phyloP scores from a whole-genome alignment of 2,329 filamentous ascomycete genomes.

The Fusarium tricinctum region DNA sequence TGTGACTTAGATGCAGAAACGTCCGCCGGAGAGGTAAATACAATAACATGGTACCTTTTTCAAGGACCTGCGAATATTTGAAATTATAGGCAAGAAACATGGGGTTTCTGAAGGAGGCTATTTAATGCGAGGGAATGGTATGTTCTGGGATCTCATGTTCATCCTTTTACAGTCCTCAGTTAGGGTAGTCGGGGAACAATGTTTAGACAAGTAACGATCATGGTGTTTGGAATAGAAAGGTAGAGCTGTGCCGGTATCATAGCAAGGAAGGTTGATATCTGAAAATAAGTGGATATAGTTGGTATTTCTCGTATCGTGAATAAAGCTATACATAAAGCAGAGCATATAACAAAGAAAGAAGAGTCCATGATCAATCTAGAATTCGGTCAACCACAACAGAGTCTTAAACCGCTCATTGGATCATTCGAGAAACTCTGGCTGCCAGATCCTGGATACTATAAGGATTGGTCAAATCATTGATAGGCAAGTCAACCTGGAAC shows the following conservation, averaged over 20 bases:
- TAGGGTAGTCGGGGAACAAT: neutral
- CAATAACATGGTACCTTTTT: no score
- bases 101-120: neutral
- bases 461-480: conserved; percentile 46
- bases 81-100: neutral
- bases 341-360: neutral
- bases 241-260: no score
- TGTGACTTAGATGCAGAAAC: no score
- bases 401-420: conserved; percentile 13
- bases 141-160: neutral
- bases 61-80: no score
- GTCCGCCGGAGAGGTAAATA: no score
- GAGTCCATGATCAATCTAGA: neutral
- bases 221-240: no score
- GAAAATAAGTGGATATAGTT: no score
- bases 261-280: no score
- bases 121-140: neutral
- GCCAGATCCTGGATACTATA: conserved; percentile 46
- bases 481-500: conserved; percentile 46
- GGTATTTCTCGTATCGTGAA: no score
- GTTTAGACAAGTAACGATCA: no score
- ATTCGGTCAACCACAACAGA: neutral
- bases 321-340: no score
- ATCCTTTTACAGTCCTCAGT: neutral
- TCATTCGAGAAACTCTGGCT: conserved; percentile 41